Percentiles rank a stretch among this genome's conserved stretches.
These are phyloP conservation scores for Limonium bicolor DNA, from an alignment of 148 eudicot species.

Conservation along the genomic window DNA sequence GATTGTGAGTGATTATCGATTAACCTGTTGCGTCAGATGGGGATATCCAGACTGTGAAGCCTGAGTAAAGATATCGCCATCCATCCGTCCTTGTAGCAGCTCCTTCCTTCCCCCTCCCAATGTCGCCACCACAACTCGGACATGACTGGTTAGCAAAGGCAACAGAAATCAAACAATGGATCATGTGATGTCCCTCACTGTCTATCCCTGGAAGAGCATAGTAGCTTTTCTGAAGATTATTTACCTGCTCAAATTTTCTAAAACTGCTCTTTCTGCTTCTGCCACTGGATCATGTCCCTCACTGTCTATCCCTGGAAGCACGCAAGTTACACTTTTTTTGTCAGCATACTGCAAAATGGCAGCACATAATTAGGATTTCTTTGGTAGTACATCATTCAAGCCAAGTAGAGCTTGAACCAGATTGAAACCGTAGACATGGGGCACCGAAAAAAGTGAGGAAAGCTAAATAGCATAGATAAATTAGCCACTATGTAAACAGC, in stretches of 20 bases:
- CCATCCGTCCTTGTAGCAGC: slow-evolving; percentile 47
- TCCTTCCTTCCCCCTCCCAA: slow-evolving; percentile 74
- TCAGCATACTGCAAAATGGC: slow-evolving; percentile 16
- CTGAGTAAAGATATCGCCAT: slow-evolving; percentile 83
- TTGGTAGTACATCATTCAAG: no score
- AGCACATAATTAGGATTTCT: no score
- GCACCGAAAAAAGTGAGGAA: no score
- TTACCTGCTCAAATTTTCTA: slow-evolving; percentile 89
- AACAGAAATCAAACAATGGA: no score
- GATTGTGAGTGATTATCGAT: neutral
- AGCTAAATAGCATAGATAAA: no score
- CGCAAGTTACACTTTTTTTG: slow-evolving; percentile 11
- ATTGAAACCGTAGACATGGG: no score
- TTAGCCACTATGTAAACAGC: no score
- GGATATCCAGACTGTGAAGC: slow-evolving; percentile 85
- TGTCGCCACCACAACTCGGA: slow-evolving; percentile 75
- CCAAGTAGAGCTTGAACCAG: no score
- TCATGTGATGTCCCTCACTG: slow-evolving; percentile 58
- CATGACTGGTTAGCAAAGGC: no score
- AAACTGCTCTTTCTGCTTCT: slow-evolving; percentile 52
- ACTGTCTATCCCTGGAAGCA: slow-evolving; percentile 43
- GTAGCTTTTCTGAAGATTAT: no score
- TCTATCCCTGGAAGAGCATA: slow-evolving; percentile 54
- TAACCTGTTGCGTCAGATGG: slow-evolving; percentile 61
- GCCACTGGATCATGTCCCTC: slow-evolving; percentile 73